Evolutionary conservation across 176 grass and related monocot genomes (phyloP).

Genomic region (Bothriochloa decipiens): DNA sequence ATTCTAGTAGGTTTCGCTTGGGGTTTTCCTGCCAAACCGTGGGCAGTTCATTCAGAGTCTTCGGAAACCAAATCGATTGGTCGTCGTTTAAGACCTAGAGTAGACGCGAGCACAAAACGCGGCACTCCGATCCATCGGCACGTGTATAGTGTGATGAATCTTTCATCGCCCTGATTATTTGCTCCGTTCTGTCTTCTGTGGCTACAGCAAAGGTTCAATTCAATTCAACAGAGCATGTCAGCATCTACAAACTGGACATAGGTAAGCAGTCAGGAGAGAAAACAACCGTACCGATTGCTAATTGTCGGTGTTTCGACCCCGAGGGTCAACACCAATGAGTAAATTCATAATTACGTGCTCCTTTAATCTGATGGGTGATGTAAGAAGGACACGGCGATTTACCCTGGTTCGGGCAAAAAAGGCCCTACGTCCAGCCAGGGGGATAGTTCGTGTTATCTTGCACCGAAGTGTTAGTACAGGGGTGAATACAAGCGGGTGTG

Average conservation of each 20-base stretch:
- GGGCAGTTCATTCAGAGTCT: not conserved
- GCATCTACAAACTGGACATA: not conserved
- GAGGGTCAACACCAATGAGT: too few species aligned
- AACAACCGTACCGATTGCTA: not conserved
- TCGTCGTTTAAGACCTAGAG: not conserved
- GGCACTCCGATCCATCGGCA: not conserved
- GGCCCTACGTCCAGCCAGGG: too few species aligned
- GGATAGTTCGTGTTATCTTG: too few species aligned
- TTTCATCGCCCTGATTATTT: not conserved
- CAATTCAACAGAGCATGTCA: not conserved
- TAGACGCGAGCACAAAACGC: not conserved
- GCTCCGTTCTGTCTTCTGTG: not conserved
- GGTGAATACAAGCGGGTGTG: too few species aligned
- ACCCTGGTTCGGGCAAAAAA: too few species aligned
- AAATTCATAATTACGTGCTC: too few species aligned
- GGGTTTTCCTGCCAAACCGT: not conserved
- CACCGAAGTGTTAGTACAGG: too few species aligned
- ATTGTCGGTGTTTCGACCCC: too few species aligned
- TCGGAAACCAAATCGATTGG: not conserved
- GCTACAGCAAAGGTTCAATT: not conserved
- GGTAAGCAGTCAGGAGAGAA: not conserved
- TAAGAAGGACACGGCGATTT: too few species aligned
- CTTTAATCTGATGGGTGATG: too few species aligned
- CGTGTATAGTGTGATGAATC: not conserved
- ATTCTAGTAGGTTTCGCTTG: not conserved